Base-by-base conservation (phyloP, 805 yeast genomes). In the Spencermartinsiella europaea region DNA sequence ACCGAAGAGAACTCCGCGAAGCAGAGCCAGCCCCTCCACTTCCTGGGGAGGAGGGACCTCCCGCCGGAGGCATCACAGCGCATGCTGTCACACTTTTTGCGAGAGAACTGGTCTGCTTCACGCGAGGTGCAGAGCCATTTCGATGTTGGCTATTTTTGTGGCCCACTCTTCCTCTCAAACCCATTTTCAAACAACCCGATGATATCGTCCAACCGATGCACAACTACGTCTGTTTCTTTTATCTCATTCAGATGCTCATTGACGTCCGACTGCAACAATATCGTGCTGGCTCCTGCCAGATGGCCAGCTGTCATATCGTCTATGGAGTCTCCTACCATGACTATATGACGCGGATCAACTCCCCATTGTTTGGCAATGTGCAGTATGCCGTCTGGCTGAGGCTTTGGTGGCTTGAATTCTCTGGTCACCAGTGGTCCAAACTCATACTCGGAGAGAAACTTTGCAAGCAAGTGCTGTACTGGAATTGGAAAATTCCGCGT, bases 251-350 rank as follows among this genome's bases (percentile, higher is more conserved):
- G 59, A 40, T 72, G 69, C 2, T 55, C 65, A 52, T 83, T 83
- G 28, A 71, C 76, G 21, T 71, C 70, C 50, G 79, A 78, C 38
- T 68, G 71, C 36, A 83, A 62, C 43, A 83, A 64, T 2, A 81
- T 67, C 0, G 86, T 74, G 2, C 73, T 66, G 37, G 77, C 75
- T 0, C 88, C 88, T 1, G 89, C 88, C n/a, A 66, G 54, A 25
- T 69, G 59, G 2, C 87, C 89, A 25, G 85, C 77, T 36, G 56
- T 64, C 80, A 83, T 78, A 56, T 83, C 90, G 61, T 83, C 89
- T 35, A 69, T 62, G 0, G 88, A 82, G 58, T 83, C 89, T 10
- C 90, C 90, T 14, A 83, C 83, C 89, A 83, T 83, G 4, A 81
- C 58, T 25, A 82, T 51, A 34, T 74, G 67, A 15, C 62, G 53